Evolutionary conservation across 495 filamentous ascomycete species (phyloP), one percentile per base, ranked within the genome.

Genomic region (Talaromyces liani): DNA sequence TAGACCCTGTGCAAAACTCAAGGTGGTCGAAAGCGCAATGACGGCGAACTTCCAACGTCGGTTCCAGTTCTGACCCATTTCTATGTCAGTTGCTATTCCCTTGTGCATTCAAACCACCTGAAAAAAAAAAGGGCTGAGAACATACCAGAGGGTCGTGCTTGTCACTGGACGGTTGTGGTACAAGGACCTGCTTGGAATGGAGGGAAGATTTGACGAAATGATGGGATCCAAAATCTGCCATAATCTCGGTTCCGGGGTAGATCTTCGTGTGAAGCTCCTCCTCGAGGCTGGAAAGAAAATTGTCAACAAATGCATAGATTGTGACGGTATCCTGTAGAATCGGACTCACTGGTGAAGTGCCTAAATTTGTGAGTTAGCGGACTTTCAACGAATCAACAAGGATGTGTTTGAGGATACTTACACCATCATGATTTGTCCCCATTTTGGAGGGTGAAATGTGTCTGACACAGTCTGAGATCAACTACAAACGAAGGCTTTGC

Each of bases 161-260:
- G 65, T 77, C 73, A 61, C 77, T 68, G 9, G 75, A 79, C 16
- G 82, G 82, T 63, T 85, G 82, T 6, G 81, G 82, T 6, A 85
- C 79, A n/a, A 84, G 75, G 3, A 83, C 82, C 3, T 72, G 70
- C 27, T 77, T 67, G 20, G 73, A 77, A 7, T 68, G 61, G 36
- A 65, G 61, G 2, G 73, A 71, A 14, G 75, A 75, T 69, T 85
- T 84, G 69, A 86, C 81, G 66, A 88, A 87, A 69, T 85, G 84
- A 72, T 86, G 84, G 0, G 71, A 70, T 31, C 84, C 85, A 47
- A 86, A 77, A 69, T 84, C 82, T 51, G 75, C 70, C 85, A 87
- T 87, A 70, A 87, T 80, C 72, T 87, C 85, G 16, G 85, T 87
- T 3, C 85, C 85, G 0, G 85, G 85, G 45, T 84, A 77, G 58